Conservation (phyloP, 768 basidiomycete genomes). For the Strobilomyces confusus region DNA sequence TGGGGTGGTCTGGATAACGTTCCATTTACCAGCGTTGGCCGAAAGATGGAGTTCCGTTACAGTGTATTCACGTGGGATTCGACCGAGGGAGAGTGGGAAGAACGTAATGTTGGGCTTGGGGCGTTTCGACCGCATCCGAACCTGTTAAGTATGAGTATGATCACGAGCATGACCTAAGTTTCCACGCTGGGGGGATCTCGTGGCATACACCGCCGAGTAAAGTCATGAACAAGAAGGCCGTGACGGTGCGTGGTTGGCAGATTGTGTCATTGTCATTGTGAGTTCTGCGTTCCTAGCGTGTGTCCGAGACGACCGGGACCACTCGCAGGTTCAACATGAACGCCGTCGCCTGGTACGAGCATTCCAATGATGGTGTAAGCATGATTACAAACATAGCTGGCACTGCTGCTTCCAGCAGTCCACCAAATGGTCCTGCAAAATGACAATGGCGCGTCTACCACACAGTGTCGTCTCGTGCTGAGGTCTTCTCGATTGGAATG, state of each 20-base stretch:
- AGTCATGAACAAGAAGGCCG: slow-evolving; percentile 79
- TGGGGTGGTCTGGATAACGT: slow-evolving; percentile 70
- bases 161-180: too few species aligned
- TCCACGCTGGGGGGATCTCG: slow-evolving; percentile 41
- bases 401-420: too few species aligned
- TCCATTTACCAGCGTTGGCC: slow-evolving; percentile 91
- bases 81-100: too few species aligned
- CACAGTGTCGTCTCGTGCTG: too few species aligned
- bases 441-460: too few species aligned
- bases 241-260: slow-evolving; percentile 57
- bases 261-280: too few species aligned
- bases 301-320: background rate
- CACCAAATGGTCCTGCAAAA: too few species aligned
- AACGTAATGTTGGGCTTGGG: too few species aligned
- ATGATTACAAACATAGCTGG: too few species aligned
- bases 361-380: background rate
- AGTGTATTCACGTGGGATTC: slow-evolving; percentile 46
- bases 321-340: slow-evolving; percentile 11
- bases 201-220: slow-evolving; percentile 50
- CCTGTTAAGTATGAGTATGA: too few species aligned
- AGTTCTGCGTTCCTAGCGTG: slow-evolving; percentile 36
- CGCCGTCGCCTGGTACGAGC: background rate
- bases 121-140: too few species aligned
- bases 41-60: slow-evolving; percentile 87
- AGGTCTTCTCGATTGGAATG: too few species aligned